Conservation (phyloP, 2,329 filamentous ascomycete species). For the Ceratocystis cubensis region DNA sequence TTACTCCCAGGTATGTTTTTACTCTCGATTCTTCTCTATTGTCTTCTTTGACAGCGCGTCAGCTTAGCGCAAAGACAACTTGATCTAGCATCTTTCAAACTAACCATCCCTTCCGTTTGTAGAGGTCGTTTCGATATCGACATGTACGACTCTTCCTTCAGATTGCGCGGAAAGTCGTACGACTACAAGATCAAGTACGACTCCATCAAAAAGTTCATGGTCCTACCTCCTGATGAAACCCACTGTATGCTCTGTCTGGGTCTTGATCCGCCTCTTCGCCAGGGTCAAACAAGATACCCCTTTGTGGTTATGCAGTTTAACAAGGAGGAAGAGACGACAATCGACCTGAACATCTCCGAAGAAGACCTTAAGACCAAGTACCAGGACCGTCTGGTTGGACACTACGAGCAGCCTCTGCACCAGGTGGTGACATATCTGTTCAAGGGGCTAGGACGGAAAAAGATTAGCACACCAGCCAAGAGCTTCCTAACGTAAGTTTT, state of each 20-base stretch:
- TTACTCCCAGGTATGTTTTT: conserved; percentile 64
- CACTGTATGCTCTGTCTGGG: conserved; percentile 92
- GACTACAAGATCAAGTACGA: conserved; percentile 99
- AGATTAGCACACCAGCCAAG: conserved; percentile 83
- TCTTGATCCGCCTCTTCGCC: conserved; percentile 83
- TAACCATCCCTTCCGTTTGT: conserved; percentile 26
- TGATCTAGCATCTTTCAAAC: background rate
- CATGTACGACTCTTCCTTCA: conserved; percentile 97
- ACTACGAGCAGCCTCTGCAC: conserved; percentile 89
- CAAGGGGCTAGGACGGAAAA: conserved; percentile 85
- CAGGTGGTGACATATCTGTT: conserved; percentile 93
- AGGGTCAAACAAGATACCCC: conserved; percentile 94
- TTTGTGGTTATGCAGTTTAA: conserved; percentile 99
- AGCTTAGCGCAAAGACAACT: no score
- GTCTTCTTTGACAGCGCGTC: no score
- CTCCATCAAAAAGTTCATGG: conserved; percentile 96
- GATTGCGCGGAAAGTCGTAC: conserved; percentile 95
- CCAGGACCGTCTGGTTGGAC: conserved; percentile 73
- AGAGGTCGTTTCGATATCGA: conserved; percentile 99
- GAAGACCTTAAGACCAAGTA: conserved; percentile 74
- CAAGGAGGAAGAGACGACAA: conserved; percentile 89
- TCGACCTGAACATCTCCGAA: conserved; percentile 92
- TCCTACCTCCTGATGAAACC: conserved; percentile 91
- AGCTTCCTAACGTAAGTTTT: conserved; percentile 65
- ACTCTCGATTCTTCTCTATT: conserved; percentile 19